Evolutionary conservation across 1,284 basidiomycete species (phyloP), one percentile per base, ranked within the genome.

Genomic region (Moniliophthora roreri): DNA sequence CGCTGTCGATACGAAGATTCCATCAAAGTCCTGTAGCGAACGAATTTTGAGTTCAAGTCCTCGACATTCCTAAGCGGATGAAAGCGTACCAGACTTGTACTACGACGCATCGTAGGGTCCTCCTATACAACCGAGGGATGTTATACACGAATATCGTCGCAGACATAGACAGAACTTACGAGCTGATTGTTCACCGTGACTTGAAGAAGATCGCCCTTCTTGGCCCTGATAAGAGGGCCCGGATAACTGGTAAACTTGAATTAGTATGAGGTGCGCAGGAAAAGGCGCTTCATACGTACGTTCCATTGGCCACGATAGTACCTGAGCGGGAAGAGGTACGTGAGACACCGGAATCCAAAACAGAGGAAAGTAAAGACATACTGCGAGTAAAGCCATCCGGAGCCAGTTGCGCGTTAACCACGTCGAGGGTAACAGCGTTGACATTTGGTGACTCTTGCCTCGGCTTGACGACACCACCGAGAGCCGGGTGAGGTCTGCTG

Each of bases 21-120:
- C 66, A 39, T 68, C 66, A 41, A 69, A 64, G 49, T 66, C 60
- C 61, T 63, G 26, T 15, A n/a, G 6, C 15, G 24, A 48, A 48
- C 28, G 11, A 32, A 6, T 11, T 32, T 32, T 35, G 20, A 16
- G 36, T 8, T 13, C 5, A 20, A n/a, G 11, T 15, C 5, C 9
- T 47, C 11, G 16, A 26, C 18, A 15, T 16, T 23, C 1, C 8
- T 21, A 20, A 41, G 8, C 32, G 39, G 8, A 11, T 28, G 11
- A 15, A 37, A 15, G 15, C 41, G n/a, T 26, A 50, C 52, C 11
- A 50, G 20, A 21, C 45, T 52, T n/a, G 54, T 52, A 24, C 47
- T 49, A 21, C 48, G 51, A 52, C 51, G 51, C 54, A 52, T 52
- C 3, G 51, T 56, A 0, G 46, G 51, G 41, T 52, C 54, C 21